Base-by-base conservation (phyloP, 768 basidiomycete species). In the Tulasnella sp. region DNA sequence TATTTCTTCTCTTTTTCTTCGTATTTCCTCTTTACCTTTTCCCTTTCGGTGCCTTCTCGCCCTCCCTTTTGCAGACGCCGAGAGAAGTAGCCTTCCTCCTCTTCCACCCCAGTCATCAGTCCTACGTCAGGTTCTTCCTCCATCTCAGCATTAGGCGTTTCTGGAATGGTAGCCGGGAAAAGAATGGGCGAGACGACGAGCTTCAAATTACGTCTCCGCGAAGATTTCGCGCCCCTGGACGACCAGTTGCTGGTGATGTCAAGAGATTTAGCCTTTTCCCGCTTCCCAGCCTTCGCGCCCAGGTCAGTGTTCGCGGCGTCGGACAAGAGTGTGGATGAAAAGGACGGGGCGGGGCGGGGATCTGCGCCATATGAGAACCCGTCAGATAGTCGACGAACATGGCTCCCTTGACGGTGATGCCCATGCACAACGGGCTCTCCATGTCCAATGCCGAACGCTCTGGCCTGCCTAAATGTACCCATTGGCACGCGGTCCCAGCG, bases 401-500 rank as follows among this genome's bases (percentile, higher is more conserved):
- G 34, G 21, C 17, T 49, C 29, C 29, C 17, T 23, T 53, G 27
- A 12, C 21, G 49, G 1, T 29, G 49, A 34, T 51, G 49, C 21
- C 12, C 43, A 34, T 51, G 49, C 17, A 7, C 1, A 14, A 23
- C 27, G 27, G 25, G 17, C n/a, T 37, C 52, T 12, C 37, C 52
- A 43, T 43, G 31, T 4, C 54, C 54, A 9, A 43, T 43, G 23
- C 48, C 49, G 50, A 50, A 40, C 15, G 57, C 57, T 31, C 57
- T 58, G 12, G 57, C 35, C 4, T 35, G 45, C 7, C 57, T 49
- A 51, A 59, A 61, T 15, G 59, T 59, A 15, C 58, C 49, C 42
- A 61, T 59, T 8, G 60, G 60, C 5, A 61, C 49, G 12, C 60
- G 45, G 15, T 50, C 46, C 60, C 60, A 58, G 14, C 60, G 60